A percentile compares a stretch with the other conserved stretches of the same genome.
These are phyloP conservation scores for Kentomonas sorsogonicus DNA, from an alignment of 208 protist genomes.

Conservation along the genomic window DNA sequence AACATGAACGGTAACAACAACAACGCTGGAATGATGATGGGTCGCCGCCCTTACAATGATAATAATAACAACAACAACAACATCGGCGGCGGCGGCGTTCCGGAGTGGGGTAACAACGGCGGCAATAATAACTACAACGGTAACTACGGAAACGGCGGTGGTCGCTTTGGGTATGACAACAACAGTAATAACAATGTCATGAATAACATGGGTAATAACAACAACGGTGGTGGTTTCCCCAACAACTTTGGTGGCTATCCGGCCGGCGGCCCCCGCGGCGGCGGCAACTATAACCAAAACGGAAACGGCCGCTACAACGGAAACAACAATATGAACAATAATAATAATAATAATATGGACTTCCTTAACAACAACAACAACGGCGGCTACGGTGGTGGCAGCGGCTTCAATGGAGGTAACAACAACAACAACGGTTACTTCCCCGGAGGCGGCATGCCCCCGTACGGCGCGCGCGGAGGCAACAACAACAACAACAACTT, in stretches of 20 bases:
- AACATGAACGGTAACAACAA: slow-evolving; percentile 25
- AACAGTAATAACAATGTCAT: background rate
- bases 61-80: background rate
- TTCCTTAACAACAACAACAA: background rate
- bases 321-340: slow-evolving; percentile 6
- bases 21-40: slow-evolving; percentile 18
- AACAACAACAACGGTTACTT: too few relatives aligned
- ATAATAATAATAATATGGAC: background rate
- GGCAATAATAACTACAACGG: too few relatives aligned
- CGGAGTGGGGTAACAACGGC: too few relatives aligned
- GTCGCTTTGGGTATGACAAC: background rate
- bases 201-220: background rate
- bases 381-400: too few relatives aligned
- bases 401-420: too few relatives aligned
- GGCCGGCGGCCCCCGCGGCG: too few relatives aligned
- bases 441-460: too few relatives aligned
- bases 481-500: background rate
- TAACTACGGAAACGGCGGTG: slow-evolving; percentile 1
- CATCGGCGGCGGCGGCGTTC: too few relatives aligned
- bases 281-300: background rate
- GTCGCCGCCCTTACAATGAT: background rate
- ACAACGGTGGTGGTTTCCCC: too few relatives aligned
- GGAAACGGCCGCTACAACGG: background rate
- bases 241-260: too few relatives aligned
- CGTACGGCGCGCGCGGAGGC: too few relatives aligned